Percentiles rank a stretch among this genome's conserved stretches.
Conservation (phyloP, 139 green algal species). For the Raphidocelis subcapitata region DNA sequence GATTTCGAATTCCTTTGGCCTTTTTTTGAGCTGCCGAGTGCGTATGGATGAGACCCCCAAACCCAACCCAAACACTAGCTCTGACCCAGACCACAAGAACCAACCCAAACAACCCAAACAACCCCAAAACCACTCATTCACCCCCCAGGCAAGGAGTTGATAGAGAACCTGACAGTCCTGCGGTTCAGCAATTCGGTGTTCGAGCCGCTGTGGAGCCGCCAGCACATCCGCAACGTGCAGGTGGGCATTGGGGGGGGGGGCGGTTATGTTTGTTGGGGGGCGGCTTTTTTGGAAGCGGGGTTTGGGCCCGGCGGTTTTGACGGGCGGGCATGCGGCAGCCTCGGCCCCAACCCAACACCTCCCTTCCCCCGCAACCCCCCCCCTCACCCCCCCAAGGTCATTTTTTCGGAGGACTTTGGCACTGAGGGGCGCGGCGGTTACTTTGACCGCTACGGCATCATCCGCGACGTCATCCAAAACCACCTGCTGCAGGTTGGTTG, state of each 20-base stretch:
- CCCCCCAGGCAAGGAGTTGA: slow-evolving; percentile 91
- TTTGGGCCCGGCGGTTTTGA: too few species aligned
- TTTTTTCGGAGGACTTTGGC: slow-evolving; percentile 98
- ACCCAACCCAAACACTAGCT: too few species aligned
- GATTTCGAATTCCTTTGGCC: too few species aligned
- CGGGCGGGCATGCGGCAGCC: too few species aligned
- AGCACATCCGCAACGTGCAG: slow-evolving; percentile 98
- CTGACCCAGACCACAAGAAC: too few species aligned
- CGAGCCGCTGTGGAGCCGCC: slow-evolving; percentile 95
- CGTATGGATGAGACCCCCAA: too few species aligned
- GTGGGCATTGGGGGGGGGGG: slow-evolving; percentile 13
- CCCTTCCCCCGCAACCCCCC: neutral
- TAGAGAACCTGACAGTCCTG: slow-evolving; percentile 98
- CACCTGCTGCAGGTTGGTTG: slow-evolving; percentile 80
- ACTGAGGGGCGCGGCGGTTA: slow-evolving; percentile 97
- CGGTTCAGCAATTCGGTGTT: slow-evolving; percentile 98
- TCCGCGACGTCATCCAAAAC: slow-evolving; percentile 99
- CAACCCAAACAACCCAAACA: too few species aligned
- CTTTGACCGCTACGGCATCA: slow-evolving; percentile 99
- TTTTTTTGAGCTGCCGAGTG: too few species aligned
- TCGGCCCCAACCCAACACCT: neutral
- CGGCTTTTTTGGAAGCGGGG: too few species aligned
- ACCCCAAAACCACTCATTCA: too few species aligned
- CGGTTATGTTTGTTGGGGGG: neutral
- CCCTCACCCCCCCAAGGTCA: slow-evolving; percentile 83